A percentile compares a stretch with the other conserved stretches of the same genome.
Evolutionary conservation across 2,329 filamentous ascomycete genomes (phyloP).

Genomic region (Spiromastix sp.): DNA sequence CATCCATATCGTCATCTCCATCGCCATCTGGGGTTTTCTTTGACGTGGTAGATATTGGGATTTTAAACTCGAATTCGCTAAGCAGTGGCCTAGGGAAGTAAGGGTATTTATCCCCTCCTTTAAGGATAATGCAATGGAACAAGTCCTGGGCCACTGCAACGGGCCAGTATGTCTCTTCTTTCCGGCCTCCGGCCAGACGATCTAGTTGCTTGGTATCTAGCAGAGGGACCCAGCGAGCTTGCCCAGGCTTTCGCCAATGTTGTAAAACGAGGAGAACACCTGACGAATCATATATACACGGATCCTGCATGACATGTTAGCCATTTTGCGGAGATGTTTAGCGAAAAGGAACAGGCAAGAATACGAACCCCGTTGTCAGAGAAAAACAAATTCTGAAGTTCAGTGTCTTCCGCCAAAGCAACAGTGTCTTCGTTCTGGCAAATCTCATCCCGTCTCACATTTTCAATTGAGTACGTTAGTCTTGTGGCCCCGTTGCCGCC

Average conservation of each 20-base stretch:
- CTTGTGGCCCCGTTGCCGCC: slow-evolving; percentile 66
- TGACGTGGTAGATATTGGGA: slow-evolving; percentile 58
- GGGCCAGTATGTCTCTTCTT: slow-evolving; percentile 87
- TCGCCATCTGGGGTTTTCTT: slow-evolving; percentile 29
- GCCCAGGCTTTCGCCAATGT: slow-evolving; percentile 78
- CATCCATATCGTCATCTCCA: slow-evolving; percentile 28
- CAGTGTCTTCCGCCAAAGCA: slow-evolving; percentile 64
- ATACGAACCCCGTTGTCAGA: slow-evolving; percentile 69
- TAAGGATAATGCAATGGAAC: slow-evolving; percentile 98
- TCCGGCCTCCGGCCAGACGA: slow-evolving; percentile 72
- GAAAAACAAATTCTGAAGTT: slow-evolving; percentile 78
- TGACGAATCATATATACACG: slow-evolving; percentile 89
- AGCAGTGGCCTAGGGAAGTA: slow-evolving; percentile 86
- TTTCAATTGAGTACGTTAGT: slow-evolving; percentile 84
- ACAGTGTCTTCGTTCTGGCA: slow-evolving; percentile 90
- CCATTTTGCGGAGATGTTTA: too few relatives aligned
- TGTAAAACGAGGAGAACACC: slow-evolving; percentile 79
- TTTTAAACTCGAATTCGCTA: slow-evolving; percentile 83
- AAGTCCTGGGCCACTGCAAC: slow-evolving; percentile 83
- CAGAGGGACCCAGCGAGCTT: slow-evolving; percentile 84
- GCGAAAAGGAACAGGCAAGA: not conserved
- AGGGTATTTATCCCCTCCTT: slow-evolving; percentile 84
- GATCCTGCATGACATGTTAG: slow-evolving; percentile 58
- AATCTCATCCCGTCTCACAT: slow-evolving; percentile 86
- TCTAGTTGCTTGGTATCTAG: slow-evolving; percentile 79